phyloP scores from a whole-genome alignment of 2,329 filamentous ascomycete genomes.

The Alternaria sp. region DNA sequence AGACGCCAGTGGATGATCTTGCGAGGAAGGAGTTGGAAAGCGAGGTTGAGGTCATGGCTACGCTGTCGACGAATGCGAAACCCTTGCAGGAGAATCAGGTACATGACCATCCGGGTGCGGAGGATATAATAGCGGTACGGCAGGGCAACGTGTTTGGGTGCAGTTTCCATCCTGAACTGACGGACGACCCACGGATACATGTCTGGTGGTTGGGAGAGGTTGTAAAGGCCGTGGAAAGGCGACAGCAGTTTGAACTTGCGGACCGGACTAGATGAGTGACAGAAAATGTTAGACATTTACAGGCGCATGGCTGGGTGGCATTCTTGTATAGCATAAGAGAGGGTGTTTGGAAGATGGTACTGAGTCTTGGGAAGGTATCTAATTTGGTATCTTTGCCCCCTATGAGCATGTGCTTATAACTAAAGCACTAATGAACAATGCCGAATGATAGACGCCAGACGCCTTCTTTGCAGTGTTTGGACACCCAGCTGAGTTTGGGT shows the following conservation, averaged over 20 bases:
- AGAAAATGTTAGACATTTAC: not conserved
- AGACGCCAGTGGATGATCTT: constrained; percentile 53
- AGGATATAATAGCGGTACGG: constrained; percentile 83
- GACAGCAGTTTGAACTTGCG: constrained; percentile 40
- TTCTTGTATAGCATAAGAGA: constrained; percentile 10
- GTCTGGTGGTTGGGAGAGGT: constrained; percentile 89
- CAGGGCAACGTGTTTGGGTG: constrained; percentile 94
- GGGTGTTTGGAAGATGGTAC: constrained; percentile 14
- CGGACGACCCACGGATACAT: constrained; percentile 85
- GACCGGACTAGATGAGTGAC: constrained; percentile 28
- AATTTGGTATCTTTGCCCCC: not conserved
- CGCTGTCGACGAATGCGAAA: constrained; percentile 60
- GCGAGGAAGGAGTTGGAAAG: constrained; percentile 54
- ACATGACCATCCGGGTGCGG: constrained; percentile 54
- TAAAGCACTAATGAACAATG: not conserved
- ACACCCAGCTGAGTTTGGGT: not conserved
- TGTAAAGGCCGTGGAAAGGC: constrained; percentile 37
- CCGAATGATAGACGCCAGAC: constrained; percentile 20
- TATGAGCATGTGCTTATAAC: not conserved
- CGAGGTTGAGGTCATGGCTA: constrained; percentile 65
- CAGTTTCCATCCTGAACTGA: constrained; percentile 95
- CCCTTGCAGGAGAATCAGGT: constrained; percentile 54
- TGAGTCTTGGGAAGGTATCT: constrained; percentile 7
- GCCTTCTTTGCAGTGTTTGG: constrained; percentile 20
- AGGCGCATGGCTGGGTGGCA: not conserved